A percentile compares a stretch with the other conserved stretches of the same genome.
Evolutionary conservation across 169 alveolate genomes (phyloP).

Genomic region (Plasmodium yoelii): DNA sequence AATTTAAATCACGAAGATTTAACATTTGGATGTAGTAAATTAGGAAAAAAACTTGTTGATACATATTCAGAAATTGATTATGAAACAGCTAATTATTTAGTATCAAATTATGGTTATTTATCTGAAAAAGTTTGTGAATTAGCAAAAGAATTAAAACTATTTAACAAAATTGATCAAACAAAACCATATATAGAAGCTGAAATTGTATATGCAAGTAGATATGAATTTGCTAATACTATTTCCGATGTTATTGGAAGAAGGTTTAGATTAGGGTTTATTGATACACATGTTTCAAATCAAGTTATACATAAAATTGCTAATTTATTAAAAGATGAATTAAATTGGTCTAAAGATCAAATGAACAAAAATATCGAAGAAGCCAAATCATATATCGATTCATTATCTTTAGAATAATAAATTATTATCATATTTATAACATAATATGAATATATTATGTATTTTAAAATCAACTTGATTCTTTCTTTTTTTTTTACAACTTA

Average conservation of each 20-base stretch:
- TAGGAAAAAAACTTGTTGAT: constrained; percentile 74
- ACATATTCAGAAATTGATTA: constrained; percentile 76
- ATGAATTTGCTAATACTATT: constrained; percentile 86
- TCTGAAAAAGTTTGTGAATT: constrained; percentile 83
- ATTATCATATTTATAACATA: neutral
- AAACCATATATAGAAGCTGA: constrained; percentile 85
- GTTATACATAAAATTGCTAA: constrained; percentile 71
- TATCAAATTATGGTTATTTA: constrained; percentile 84
- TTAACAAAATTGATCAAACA: constrained; percentile 79
- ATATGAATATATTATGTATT: neutral
- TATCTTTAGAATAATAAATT: constrained; percentile 17
- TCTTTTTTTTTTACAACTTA: neutral
- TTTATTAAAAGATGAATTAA: constrained; percentile 80
- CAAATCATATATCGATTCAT: constrained; percentile 55
- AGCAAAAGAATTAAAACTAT: constrained; percentile 77
- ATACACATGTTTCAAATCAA: constrained; percentile 78
- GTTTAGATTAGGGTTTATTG: constrained; percentile 85
- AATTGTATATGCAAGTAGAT: constrained; percentile 82
- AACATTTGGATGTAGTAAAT: constrained; percentile 79
- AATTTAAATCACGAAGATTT: constrained; percentile 77
- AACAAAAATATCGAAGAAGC: constrained; percentile 78
- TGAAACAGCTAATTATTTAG: constrained; percentile 81
- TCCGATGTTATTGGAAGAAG: constrained; percentile 88
- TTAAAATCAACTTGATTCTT: no score
- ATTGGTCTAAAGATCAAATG: constrained; percentile 76